Base-by-base conservation (phyloP, 1,284 basidiomycete species). In the Marasmius fiardii region DNA sequence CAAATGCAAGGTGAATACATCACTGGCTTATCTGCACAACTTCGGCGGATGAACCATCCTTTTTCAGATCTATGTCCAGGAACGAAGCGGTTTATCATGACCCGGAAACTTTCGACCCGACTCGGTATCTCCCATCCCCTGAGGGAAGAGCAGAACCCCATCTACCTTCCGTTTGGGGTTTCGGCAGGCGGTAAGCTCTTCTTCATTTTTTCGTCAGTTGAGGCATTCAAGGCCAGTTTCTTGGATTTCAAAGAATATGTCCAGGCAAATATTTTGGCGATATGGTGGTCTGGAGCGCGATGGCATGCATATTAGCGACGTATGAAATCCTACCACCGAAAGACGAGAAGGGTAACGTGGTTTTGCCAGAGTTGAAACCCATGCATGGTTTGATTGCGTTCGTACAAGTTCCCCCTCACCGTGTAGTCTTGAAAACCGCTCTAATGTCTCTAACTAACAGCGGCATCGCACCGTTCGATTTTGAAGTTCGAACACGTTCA, bases 401-500 rank as follows among this genome's bases (percentile, higher is more conserved):
- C 20, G 43, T 44, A 12, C 14, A n/a, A n/a, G 4, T 44, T 31
- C 10, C 28, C 4, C 10, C n/a, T n/a, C 4, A 31, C 10, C 10
- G 28, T 31, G 5, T 4, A 31, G 28, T 31, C 10, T 10, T 4
- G 10, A 10, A 31, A 10, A 31, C 7, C 3, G 18, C 11, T 34
- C 20, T 23, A 10, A 33, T 1, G 20, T 18, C 1, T n/a, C 21
- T 48, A 5, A 5, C 34, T 14, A 21, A 11, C n/a, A 63, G 61
- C 31, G 60, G 61, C 53, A 58, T 58, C 14, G 28, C 51, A 10
- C 62, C 57, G 11, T 63, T 51, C 41, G 43, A 58, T 24, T 60
- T 52, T 39, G 45, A 45, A 7, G 51, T 63, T 21, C 53, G 51
- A 4, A 50, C 56, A 12, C 49, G 62, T 21, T 54, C 35, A 24